These are phyloP conservation scores for Exophiala phaeomuriformis DNA, from an alignment of 2,329 filamentous ascomycete species.

Conservation along the genomic window DNA sequence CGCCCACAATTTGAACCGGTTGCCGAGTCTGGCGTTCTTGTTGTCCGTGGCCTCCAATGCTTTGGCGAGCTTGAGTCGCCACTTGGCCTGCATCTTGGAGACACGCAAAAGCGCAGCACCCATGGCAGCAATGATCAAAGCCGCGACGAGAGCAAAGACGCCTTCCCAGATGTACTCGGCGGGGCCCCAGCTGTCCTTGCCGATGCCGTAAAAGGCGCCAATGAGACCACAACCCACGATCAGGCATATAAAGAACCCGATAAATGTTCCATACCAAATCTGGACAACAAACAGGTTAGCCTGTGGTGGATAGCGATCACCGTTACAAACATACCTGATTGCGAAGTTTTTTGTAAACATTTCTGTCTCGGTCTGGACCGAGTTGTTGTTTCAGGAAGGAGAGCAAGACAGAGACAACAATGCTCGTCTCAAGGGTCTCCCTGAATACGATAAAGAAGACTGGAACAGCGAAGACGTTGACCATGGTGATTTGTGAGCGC, in stretches of 20 bases:
- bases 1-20: conserved; percentile 53
- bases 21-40: conserved; percentile 34
- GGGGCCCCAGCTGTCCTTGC: conserved; percentile 57
- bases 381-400: conserved; percentile 79
- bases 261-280: conserved; percentile 61
- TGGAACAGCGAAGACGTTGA: conserved; percentile 67
- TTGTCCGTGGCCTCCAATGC: conserved; percentile 54
- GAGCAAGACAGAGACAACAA: conserved; percentile 80
- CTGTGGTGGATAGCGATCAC: background rate
- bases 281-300: conserved; percentile 29
- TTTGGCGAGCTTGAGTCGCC: conserved; percentile 71
- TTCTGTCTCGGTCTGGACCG: conserved; percentile 54
- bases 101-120: conserved; percentile 73
- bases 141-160: conserved; percentile 65
- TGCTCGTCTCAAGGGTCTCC: conserved; percentile 73
- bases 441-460: conserved; percentile 89
- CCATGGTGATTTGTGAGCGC: conserved; percentile 44
- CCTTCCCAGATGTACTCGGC: conserved; percentile 77
- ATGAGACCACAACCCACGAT: conserved; percentile 61
- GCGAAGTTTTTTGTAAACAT: conserved; percentile 59
- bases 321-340: conserved; percentile 42
- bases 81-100: conserved; percentile 77
- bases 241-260: conserved; percentile 59
- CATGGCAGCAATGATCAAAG: conserved; percentile 73
- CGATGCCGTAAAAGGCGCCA: conserved; percentile 64